Evolutionary conservation across 139 green algal species (phyloP).

Genomic region (Ulvella scutata): DNA sequence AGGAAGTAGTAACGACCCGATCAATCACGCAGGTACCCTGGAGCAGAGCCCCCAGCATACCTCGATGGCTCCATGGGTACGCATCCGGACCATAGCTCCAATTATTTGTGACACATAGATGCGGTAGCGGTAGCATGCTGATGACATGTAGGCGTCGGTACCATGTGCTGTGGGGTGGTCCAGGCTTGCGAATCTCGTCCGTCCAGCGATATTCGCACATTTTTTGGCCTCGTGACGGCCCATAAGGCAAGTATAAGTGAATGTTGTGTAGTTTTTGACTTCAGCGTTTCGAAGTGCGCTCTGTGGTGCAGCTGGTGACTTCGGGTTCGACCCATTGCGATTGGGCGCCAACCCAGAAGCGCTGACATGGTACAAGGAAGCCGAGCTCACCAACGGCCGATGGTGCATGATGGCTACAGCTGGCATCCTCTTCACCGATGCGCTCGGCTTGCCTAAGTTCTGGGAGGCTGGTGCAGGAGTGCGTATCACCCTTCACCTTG

Average conservation of each 20-base stretch:
- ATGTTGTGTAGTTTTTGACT: no score
- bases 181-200: no score
- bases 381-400: constrained; percentile 74
- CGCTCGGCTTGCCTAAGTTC: constrained; percentile 40
- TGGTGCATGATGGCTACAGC: constrained; percentile 77
- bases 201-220: no score
- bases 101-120: no score
- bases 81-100: no score
- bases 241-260: no score
- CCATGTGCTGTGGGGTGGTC: no score
- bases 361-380: constrained; percentile 49
- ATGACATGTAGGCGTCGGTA: no score
- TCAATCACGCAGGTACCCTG: constrained; percentile 8
- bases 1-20: no score
- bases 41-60: constrained; percentile 34
- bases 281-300: no score
- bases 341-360: not conserved
- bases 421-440: constrained; percentile 56
- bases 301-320: constrained; percentile 13
- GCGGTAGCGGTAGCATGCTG: no score
- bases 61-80: constrained; percentile 32
- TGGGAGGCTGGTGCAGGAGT: constrained; percentile 32
- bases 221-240: no score
- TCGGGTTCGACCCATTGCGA: constrained; percentile 20
- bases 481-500: not conserved